phyloP scores from a whole-genome alignment of 2,329 filamentous ascomycete genomes.

The Phialophora tarda region DNA sequence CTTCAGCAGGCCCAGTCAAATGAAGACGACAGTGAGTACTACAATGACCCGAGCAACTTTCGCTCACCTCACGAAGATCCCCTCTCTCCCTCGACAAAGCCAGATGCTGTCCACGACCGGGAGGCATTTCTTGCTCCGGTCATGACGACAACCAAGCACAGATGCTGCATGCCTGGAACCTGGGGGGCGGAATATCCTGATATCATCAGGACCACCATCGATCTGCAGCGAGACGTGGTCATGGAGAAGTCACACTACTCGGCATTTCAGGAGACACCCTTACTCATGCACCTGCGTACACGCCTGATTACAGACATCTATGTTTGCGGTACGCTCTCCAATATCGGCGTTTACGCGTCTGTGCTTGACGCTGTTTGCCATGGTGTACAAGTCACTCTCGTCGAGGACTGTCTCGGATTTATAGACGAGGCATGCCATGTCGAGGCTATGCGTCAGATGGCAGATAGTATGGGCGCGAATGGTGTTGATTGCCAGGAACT shows the following conservation, averaged over 20 bases:
- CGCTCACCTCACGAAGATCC: conserved; percentile 29
- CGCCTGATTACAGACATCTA: conserved; percentile 88
- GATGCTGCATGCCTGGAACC: conserved; percentile 50
- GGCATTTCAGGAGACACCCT: conserved; percentile 74
- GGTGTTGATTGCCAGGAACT: conserved; percentile 66
- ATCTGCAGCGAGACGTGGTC: conserved; percentile 58
- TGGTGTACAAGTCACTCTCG: conserved; percentile 81
- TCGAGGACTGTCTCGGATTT: conserved; percentile 89
- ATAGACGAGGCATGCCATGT: conserved; percentile 71
- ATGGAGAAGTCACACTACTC: conserved; percentile 82
- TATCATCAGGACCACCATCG: conserved; percentile 56
- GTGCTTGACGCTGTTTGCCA: conserved; percentile 87
- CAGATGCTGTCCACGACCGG: conserved; percentile 43
- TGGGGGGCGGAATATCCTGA: conserved; percentile 58
- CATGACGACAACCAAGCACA: conserved; percentile 38
- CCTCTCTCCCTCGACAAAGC: conserved; percentile 22
- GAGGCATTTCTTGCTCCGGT: conserved; percentile 49
- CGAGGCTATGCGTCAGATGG: conserved; percentile 72
- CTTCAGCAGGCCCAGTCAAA: conserved; percentile 14
- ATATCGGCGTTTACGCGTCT: conserved; percentile 88
- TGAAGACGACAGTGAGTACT: conserved; percentile 25
- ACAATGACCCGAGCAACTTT: conserved; percentile 21
- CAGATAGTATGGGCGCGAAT: conserved; percentile 75
- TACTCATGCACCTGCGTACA: conserved; percentile 79
- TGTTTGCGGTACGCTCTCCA: conserved; percentile 83